Evolutionary conservation across 2,329 filamentous ascomycete species (phyloP).

Genomic region (Simplicillium aogashimaense): DNA sequence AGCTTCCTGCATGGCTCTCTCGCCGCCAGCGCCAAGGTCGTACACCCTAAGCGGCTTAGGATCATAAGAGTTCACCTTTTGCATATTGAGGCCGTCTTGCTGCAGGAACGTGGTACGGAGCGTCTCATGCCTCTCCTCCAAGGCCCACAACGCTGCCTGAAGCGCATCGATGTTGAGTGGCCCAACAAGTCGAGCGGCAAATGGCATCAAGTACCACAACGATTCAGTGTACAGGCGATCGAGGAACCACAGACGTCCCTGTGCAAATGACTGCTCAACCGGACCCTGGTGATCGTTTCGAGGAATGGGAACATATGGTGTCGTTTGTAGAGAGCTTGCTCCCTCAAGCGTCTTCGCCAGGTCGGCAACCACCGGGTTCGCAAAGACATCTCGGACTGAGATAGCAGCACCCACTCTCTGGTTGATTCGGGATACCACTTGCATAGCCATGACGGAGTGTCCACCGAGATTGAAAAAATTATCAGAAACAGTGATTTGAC

Average conservation of each 20-base stretch:
- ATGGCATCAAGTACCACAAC: constrained; percentile 7
- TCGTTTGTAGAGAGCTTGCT: no score
- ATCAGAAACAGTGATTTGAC: constrained; percentile 6
- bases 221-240: constrained; percentile 4
- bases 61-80: neutral
- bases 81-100: neutral
- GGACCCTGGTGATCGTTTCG: no score
- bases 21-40: neutral
- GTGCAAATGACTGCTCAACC: constrained; percentile 10
- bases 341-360: no score
- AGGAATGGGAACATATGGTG: no score
- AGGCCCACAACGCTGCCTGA: constrained; percentile 1
- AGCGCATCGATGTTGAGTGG: constrained; percentile 4
- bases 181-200: constrained; percentile 4
- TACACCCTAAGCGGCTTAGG: neutral
- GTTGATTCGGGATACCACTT: constrained; percentile 5
- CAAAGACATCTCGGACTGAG: constrained; percentile 8
- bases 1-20: neutral
- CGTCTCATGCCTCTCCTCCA: constrained; percentile 8
- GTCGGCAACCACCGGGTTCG: constrained; percentile 3
- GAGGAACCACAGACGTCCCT: constrained; percentile 9
- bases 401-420: neutral
- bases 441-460: constrained; percentile 7
- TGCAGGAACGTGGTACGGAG: constrained; percentile 3
- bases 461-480: constrained; percentile 11